phyloP scores from a whole-genome alignment of 164 flowering plant species.

The Tetrastigma voinierianum region DNA sequence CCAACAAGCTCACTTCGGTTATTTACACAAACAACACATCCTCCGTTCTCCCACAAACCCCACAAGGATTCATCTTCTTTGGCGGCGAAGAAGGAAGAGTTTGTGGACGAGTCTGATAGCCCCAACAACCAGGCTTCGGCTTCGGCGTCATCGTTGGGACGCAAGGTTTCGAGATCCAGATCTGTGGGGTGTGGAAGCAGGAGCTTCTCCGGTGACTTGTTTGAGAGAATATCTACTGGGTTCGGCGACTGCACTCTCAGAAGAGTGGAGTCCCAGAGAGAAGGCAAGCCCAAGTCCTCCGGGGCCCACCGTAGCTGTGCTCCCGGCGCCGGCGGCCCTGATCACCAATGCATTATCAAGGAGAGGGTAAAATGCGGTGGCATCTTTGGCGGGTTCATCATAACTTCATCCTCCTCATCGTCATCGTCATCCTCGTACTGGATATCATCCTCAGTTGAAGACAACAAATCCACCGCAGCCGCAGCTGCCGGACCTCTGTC shows the following conservation, averaged over 20 bases:
- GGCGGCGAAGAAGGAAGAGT: constrained; percentile 13
- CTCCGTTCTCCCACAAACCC: constrained; percentile 9
- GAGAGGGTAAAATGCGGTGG: constrained; percentile 93
- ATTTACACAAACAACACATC: constrained; percentile 8
- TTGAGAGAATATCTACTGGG: constrained; percentile 87
- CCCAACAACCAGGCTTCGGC: constrained; percentile 32
- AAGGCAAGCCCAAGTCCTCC: constrained; percentile 47
- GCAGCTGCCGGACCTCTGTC: constrained; percentile 14
- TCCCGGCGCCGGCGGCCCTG: not conserved
- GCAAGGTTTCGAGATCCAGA: constrained; percentile 92
- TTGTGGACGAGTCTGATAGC: constrained; percentile 40
- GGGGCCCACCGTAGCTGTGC: not conserved
- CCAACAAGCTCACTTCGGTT: constrained; percentile 2
- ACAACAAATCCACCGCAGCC: constrained; percentile 9
- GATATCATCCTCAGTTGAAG: constrained; percentile 30
- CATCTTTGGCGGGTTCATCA: constrained; percentile 68
- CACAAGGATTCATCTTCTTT: constrained; percentile 14
- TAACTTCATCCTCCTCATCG: constrained; percentile 60
- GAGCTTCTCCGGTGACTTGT: constrained; percentile 93
- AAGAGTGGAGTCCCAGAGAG: constrained; percentile 89
- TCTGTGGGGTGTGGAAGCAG: constrained; percentile 96
- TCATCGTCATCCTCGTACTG: constrained; percentile 57
- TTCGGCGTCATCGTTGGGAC: constrained; percentile 51
- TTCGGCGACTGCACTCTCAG: constrained; percentile 88
- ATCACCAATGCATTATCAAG: constrained; percentile 45